Percentiles rank a stretch among this genome's conserved stretches.
phyloP scores from a whole-genome alignment of 495 filamentous ascomycete species.

The Halenospora varia region DNA sequence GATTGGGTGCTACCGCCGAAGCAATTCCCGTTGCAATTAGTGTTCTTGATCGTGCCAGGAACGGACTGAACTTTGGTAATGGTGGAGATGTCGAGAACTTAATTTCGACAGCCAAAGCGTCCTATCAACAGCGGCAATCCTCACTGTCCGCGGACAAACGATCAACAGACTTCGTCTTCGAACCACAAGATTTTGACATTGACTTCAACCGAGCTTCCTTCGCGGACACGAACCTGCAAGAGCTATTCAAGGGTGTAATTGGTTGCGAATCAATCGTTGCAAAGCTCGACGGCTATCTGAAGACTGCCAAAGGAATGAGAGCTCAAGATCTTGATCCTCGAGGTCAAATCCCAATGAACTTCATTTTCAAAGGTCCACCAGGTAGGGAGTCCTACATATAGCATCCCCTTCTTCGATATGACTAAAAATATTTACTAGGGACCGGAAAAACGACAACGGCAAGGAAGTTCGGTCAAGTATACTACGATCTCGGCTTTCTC shows the following conservation, averaged over 20 bases:
- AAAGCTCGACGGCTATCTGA: slow-evolving; percentile 57
- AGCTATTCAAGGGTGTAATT: slow-evolving; percentile 62
- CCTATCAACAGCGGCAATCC: slow-evolving; percentile 19
- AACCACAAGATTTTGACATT: slow-evolving; percentile 64
- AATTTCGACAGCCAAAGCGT: slow-evolving; percentile 22
- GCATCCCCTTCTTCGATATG: neutral
- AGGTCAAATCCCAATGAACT: slow-evolving; percentile 55
- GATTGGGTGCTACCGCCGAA: slow-evolving; percentile 36
- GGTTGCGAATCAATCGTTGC: slow-evolving; percentile 60
- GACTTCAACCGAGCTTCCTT: slow-evolving; percentile 54
- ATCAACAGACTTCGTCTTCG: slow-evolving; percentile 32
- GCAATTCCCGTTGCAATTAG: slow-evolving; percentile 38
- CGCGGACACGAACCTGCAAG: slow-evolving; percentile 45
- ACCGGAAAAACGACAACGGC: slow-evolving; percentile 48
- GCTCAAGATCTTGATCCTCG: slow-evolving; percentile 50
- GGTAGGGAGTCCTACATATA: slow-evolving; percentile 8
- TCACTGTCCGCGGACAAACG: neutral
- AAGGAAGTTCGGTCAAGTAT: slow-evolving; percentile 38
- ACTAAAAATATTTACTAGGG: slow-evolving; percentile 23
- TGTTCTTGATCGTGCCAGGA: slow-evolving; percentile 37
- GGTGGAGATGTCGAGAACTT: slow-evolving; percentile 43
- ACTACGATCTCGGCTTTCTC: slow-evolving; percentile 41
- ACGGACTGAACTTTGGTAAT: slow-evolving; percentile 51
- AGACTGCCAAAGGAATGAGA: slow-evolving; percentile 47
- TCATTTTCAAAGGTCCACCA: slow-evolving; percentile 61